Conservation (phyloP, 2,329 filamentous ascomycete species). For the Scedosporium aurantiacum region DNA sequence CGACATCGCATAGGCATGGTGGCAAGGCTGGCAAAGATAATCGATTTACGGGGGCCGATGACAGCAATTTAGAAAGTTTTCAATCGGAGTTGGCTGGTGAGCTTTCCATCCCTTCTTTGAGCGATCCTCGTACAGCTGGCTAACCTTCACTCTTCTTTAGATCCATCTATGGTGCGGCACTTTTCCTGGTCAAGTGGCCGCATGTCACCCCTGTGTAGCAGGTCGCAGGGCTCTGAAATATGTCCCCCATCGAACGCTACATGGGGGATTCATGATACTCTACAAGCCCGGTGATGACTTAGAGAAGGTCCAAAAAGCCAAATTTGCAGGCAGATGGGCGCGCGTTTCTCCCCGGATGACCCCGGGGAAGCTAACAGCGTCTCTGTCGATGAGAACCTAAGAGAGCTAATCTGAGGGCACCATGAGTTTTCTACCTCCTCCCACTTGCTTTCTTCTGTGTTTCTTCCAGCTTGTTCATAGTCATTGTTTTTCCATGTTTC, state of each 20-base stretch:
- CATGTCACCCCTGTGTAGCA: background rate
- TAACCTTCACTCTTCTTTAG: background rate
- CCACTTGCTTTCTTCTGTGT: background rate
- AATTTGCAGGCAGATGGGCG: conserved; percentile 37
- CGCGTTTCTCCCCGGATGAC: background rate
- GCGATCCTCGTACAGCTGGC: background rate
- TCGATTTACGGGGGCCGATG: conserved; percentile 13
- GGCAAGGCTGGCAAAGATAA: background rate
- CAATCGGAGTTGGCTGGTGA: conserved; percentile 37
- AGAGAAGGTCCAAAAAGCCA: conserved; percentile 41
- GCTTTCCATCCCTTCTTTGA: background rate
- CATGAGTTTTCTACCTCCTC: conserved; percentile 7
- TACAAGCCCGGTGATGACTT: conserved; percentile 36
- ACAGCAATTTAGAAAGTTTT: conserved; percentile 34
- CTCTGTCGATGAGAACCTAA: conserved; percentile 40
- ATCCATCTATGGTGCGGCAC: background rate
- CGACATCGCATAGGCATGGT: background rate
- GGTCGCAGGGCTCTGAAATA: background rate
- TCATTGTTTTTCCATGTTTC: background rate
- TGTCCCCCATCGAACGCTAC: background rate
- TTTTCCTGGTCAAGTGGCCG: background rate
- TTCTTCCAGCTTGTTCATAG: background rate
- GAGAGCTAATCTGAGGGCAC: conserved; percentile 47
- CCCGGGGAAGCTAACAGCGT: background rate
- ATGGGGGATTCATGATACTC: background rate